Conservation (phyloP, 352 stramenopile genomes). For the Thalassiosira pacifica region DNA sequence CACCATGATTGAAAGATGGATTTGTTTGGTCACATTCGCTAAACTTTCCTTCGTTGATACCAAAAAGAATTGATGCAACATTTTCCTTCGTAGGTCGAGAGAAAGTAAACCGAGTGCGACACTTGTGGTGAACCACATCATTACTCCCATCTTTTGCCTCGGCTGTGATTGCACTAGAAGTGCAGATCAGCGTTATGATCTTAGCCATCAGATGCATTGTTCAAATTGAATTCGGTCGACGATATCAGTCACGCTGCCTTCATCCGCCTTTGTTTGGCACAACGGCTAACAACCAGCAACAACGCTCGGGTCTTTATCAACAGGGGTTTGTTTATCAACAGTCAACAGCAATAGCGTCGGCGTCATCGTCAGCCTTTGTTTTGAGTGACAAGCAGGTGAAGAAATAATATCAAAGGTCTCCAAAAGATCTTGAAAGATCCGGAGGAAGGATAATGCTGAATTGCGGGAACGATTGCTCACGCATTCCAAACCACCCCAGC, state of each 20-base stretch:
- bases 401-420: no score
- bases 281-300: no score
- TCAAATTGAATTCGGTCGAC: no score
- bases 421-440: no score
- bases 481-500: no score
- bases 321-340: background rate
- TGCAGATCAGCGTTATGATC: background rate
- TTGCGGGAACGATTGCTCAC: no score
- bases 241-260: no score
- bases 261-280: no score
- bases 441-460: no score
- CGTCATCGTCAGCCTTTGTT: background rate
- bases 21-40: background rate
- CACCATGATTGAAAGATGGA: conserved; percentile 30
- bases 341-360: background rate
- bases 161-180: background rate
- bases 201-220: no score
- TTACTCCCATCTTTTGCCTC: background rate
- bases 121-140: background rate
- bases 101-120: conserved; percentile 49
- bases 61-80: conserved; percentile 46
- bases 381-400: no score
- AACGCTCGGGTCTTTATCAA: no score
- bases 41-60: background rate
- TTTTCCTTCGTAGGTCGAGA: conserved; percentile 44